Percentiles rank a stretch among this genome's conserved stretches.
Conservation (phyloP, 805 yeast genomes). For the Ogataea saltuana region DNA sequence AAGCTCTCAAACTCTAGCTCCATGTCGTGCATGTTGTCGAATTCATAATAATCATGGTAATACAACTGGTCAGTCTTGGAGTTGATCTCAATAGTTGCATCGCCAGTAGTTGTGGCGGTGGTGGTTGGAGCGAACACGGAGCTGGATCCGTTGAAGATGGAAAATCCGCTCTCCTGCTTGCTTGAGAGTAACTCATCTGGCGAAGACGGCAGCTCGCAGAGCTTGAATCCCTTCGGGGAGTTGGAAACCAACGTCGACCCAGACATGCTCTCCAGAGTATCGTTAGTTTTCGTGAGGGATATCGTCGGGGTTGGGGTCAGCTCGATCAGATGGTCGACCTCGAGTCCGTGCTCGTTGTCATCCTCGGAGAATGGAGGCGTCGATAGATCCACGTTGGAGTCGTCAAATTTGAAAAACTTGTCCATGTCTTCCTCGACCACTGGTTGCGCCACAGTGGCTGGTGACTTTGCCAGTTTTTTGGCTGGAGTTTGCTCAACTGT, state of each 20-base stretch:
- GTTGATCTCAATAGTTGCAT: constrained; percentile 9
- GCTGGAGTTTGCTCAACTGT: no score
- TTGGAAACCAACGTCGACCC: constrained; percentile 25
- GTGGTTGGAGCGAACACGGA: constrained; percentile 15
- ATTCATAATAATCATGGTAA: constrained; percentile 27
- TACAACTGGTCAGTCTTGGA: constrained; percentile 15
- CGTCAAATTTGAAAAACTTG: constrained; percentile 20
- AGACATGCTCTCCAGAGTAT: constrained; percentile 29
- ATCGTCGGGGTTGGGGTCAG: constrained; percentile 26
- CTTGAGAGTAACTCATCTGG: constrained; percentile 10
- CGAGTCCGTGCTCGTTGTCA: constrained; percentile 19
- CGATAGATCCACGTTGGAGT: constrained; percentile 17
- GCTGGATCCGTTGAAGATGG: constrained; percentile 19
- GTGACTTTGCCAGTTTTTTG: neutral
- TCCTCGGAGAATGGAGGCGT: constrained; percentile 27
- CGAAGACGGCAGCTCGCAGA: constrained; percentile 22
- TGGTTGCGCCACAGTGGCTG: constrained; percentile 1
- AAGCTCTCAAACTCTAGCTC: constrained; percentile 34
- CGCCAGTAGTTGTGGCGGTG: constrained; percentile 5
- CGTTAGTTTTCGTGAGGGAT: constrained; percentile 32
- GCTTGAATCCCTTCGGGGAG: constrained; percentile 23
- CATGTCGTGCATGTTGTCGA: constrained; percentile 25
- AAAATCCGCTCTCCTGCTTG: constrained; percentile 3
- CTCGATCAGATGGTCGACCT: constrained; percentile 20
- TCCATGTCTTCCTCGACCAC: constrained; percentile 15